Conservation (phyloP, 2,329 filamentous ascomycete genomes). For the Aspergillus nomiae region DNA sequence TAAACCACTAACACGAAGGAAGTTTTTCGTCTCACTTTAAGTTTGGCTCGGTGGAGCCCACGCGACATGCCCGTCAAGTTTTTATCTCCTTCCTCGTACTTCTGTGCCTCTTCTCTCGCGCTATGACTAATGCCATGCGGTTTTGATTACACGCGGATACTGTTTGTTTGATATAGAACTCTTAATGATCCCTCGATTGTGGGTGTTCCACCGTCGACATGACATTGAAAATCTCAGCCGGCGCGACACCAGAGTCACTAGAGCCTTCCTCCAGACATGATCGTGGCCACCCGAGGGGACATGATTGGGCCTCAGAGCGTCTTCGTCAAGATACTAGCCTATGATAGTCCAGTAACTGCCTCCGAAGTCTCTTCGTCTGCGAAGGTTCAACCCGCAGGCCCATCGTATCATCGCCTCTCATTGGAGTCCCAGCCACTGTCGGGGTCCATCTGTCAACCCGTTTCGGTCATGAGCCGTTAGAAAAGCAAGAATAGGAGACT, state of each 20-base stretch:
- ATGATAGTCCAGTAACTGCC: neutral
- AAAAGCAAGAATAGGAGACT: neutral
- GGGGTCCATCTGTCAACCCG: constrained; percentile 1
- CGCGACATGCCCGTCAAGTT: neutral
- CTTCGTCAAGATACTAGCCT: neutral
- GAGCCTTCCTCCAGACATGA: neutral
- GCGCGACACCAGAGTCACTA: no score
- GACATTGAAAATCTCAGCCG: neutral
- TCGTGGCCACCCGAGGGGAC: neutral
- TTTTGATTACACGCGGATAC: neutral
- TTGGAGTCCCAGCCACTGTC: neutral
- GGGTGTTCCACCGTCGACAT: neutral
- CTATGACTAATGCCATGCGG: neutral
- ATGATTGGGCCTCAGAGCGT: neutral
- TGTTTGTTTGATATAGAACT: neutral
- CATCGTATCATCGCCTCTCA: neutral
- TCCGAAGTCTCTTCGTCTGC: neutral
- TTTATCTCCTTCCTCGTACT: neutral
- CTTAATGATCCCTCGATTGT: constrained; percentile 1
- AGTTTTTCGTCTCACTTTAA: neutral
- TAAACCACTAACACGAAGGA: neutral
- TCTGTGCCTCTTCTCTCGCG: neutral
- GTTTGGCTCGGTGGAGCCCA: neutral
- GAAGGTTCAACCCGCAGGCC: neutral
- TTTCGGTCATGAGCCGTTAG: neutral